A percentile compares a stretch with the other conserved stretches of the same genome.
These are phyloP conservation scores for Colletotrichum sp. DNA, from an alignment of 2,329 filamentous ascomycete genomes.

Conservation along the genomic window DNA sequence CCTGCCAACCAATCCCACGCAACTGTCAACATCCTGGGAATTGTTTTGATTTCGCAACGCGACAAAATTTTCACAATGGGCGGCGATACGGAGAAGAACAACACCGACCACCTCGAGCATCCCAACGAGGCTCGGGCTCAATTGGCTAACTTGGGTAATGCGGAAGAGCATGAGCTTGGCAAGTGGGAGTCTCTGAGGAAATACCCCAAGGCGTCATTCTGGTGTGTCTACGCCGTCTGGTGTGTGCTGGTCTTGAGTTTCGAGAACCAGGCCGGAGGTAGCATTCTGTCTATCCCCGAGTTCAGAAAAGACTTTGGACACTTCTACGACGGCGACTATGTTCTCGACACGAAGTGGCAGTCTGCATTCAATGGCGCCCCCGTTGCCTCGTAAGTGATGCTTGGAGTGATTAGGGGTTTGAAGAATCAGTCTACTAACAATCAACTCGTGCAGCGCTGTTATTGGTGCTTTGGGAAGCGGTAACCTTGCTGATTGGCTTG, in stretches of 20 bases:
- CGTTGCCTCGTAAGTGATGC: conserved; percentile 35
- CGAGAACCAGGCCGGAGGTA: conserved; percentile 45
- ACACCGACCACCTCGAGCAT: not conserved
- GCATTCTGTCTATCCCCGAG: conserved; percentile 45
- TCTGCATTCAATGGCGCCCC: conserved; percentile 46
- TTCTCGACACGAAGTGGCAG: conserved; percentile 47
- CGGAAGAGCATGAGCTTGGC: conserved; percentile 29
- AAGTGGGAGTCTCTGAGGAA: conserved; percentile 26
- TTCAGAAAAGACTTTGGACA: conserved; percentile 50
- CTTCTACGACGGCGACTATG: conserved; percentile 37
- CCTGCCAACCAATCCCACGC: not conserved
- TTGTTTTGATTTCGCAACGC: not conserved
- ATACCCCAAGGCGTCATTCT: conserved; percentile 30
- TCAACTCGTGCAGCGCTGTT: conserved; percentile 10
- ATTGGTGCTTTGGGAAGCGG: conserved; percentile 34
- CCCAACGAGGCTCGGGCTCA: not conserved
- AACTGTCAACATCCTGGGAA: not conserved
- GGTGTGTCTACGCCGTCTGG: conserved; percentile 45
- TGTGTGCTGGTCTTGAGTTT: conserved; percentile 42
- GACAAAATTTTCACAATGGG: not conserved
- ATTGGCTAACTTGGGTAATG: conserved; percentile 26
- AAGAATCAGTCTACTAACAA: not conserved
- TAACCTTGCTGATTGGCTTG: conserved; percentile 35
- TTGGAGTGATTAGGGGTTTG: rapidly evolving
- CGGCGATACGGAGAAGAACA: not conserved